A percentile compares a stretch with the other conserved stretches of the same genome.
These are phyloP conservation scores for Gymnopilus dilepis DNA, from an alignment of 768 basidiomycete genomes.

Conservation along the genomic window DNA sequence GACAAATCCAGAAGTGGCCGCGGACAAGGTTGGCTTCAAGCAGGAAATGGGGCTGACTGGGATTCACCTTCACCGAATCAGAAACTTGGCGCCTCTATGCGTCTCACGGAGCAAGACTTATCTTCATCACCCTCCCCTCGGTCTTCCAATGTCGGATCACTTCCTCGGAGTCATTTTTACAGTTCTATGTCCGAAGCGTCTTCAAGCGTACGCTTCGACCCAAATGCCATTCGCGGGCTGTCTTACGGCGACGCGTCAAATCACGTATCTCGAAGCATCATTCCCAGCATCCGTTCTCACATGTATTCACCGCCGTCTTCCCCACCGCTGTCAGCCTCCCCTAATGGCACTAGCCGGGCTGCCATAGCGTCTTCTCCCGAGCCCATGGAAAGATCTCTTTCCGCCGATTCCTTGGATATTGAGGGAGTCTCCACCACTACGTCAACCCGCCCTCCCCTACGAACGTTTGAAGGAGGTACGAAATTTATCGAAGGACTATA, in stretches of 20 bases:
- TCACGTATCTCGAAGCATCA: constrained; percentile 27
- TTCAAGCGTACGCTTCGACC: constrained; percentile 35
- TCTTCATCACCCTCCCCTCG: constrained; percentile 7
- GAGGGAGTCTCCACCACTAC: constrained; percentile 19
- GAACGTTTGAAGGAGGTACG: constrained; percentile 49
- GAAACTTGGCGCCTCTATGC: constrained; percentile 9
- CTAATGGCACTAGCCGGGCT: constrained; percentile 19
- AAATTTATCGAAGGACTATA: constrained; percentile 53
- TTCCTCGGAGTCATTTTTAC: constrained; percentile 23
- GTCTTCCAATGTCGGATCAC: constrained; percentile 19
- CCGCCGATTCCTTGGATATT: constrained; percentile 14
- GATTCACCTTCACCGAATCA: constrained; percentile 27
- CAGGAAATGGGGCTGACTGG: constrained; percentile 56
- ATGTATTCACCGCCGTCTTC: constrained; percentile 38
- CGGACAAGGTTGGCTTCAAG: constrained; percentile 55
- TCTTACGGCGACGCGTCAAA: constrained; percentile 28
- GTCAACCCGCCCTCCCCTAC: constrained; percentile 32
- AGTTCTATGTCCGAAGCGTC: constrained; percentile 29
- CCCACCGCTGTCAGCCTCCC: constrained; percentile 25
- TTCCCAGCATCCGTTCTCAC: constrained; percentile 34
- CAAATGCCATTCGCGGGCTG: constrained; percentile 28
- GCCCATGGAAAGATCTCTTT: constrained; percentile 17
- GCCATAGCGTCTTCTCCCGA: constrained; percentile 17
- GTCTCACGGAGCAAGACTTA: constrained; percentile 12
- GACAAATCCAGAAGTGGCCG: constrained; percentile 19